phyloP scores from a whole-genome alignment of 1,284 basidiomycete genomes.

The Moesziomyces antarcticus region DNA sequence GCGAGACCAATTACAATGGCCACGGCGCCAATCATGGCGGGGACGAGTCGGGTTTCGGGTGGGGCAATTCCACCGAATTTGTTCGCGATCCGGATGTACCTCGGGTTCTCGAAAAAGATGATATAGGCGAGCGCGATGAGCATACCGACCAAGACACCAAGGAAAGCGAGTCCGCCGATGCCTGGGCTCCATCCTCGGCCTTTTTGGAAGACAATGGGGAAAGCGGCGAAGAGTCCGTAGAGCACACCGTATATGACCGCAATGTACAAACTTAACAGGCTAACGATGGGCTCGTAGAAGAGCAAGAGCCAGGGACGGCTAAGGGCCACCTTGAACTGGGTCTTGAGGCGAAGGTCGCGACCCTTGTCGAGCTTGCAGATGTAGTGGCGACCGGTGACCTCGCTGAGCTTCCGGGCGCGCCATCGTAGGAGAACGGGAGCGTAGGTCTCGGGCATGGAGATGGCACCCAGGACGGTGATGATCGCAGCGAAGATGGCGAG shows the following conservation, averaged over 20 bases:
- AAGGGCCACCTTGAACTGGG: conserved; percentile 56
- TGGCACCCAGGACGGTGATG: conserved; percentile 72
- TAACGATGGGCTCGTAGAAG: conserved; percentile 80
- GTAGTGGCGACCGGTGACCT: conserved; percentile 61
- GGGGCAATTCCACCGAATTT: conserved; percentile 59
- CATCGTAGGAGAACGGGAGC: conserved; percentile 59
- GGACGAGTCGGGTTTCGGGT: conserved; percentile 55
- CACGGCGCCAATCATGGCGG: conserved; percentile 65
- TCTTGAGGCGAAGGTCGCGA: conserved; percentile 45
- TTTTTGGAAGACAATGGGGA: conserved; percentile 65
- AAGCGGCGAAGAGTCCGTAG: conserved; percentile 63
- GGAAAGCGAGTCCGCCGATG: conserved; percentile 65
- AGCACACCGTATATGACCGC: conserved; percentile 77
- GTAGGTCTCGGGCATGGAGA: conserved; percentile 80
- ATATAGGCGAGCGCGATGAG: conserved; percentile 53
- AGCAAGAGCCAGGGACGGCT: conserved; percentile 69
- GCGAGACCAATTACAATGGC: conserved; percentile 69
- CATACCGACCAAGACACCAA: conserved; percentile 66
- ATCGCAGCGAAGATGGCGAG: conserved; percentile 75
- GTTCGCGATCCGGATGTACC: conserved; percentile 46
- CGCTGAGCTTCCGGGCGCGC: conserved; percentile 51
- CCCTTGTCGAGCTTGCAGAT: conserved; percentile 60
- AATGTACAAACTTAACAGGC: conserved; percentile 79
- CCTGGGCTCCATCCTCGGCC: conserved; percentile 60
- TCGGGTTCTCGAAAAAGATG: conserved; percentile 57